Evolutionary conservation across 257 asterid species (phyloP), one percentile per base, ranked within the genome.

Genomic region (Ajuga chamaepitys): DNA sequence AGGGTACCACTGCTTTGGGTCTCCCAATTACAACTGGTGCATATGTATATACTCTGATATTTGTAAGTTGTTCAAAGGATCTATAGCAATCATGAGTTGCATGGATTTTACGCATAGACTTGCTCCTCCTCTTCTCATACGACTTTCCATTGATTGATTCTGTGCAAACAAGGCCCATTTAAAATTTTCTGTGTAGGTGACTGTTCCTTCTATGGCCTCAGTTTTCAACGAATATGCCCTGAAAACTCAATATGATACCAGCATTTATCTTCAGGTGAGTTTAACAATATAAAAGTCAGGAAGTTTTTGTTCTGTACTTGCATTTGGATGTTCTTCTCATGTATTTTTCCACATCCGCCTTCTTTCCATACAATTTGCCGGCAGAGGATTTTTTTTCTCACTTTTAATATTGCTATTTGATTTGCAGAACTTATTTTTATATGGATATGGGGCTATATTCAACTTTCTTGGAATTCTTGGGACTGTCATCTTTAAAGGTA

Each of bases 401-500:
- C 6, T 11, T 34, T 20, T 30, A 30, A 30, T 30, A 4, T 30
- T 77, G 64, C 25, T 55, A 48, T 60, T 67, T 68, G 14, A 50
- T 59, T n/a, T 82, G 83, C 97, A 95, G 99, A 95, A 95, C 82
- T 80, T 95, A 58, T 95, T 95, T 77, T 77, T 95, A 47, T 95
- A 95, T 60, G 98, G 99, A 48, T 95, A 94, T 77, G 99, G 99
- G 68, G 99, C 99, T 38, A 82, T 94, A 72, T 91, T 91, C 88
- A 95, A 95, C 81, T 85, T 95, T 64, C 87, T 95, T 10, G 99
- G 96, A 47, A 86, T 95, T 66, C 88, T 95, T 73, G 91, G 70
- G 62, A 58, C 83, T 44, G 93, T 73, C 71, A 58, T 91, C 37
- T 57, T 88, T 70, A 88, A 88, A 83, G 99, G 99, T 90, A 79